Conservation (phyloP, 768 basidiomycete species). For the Bullera alba region DNA sequence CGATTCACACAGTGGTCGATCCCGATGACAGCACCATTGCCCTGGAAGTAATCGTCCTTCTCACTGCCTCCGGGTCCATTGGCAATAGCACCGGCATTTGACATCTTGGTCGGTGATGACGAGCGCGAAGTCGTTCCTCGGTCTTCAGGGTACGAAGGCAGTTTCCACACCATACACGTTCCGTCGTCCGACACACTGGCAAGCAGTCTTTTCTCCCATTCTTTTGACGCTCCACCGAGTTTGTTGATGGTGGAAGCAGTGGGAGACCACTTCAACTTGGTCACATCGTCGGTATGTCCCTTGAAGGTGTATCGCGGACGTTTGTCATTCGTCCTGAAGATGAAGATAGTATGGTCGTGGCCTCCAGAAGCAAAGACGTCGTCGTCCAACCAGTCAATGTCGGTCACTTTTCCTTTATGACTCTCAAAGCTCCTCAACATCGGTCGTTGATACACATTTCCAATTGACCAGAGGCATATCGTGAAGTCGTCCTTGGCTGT, state of each 20-base stretch:
- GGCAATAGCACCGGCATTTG: not conserved
- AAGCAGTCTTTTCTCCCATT: slow-evolving; percentile 15
- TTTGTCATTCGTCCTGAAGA: slow-evolving; percentile 26
- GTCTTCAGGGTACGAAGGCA: slow-evolving; percentile 25
- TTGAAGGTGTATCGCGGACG: slow-evolving; percentile 34
- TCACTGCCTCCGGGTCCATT: slow-evolving; percentile 2
- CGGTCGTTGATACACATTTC: slow-evolving; percentile 12
- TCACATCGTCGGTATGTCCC: slow-evolving; percentile 41
- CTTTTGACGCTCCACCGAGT: not conserved
- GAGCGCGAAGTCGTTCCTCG: slow-evolving; percentile 8
- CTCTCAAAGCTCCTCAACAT: slow-evolving; percentile 17
- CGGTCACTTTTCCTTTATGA: slow-evolving; percentile 42
- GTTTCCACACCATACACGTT: slow-evolving; percentile 36
- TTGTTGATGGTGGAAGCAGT: not conserved
- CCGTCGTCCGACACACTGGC: slow-evolving; percentile 42
- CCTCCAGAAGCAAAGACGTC: slow-evolving; percentile 42
- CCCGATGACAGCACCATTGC: slow-evolving; percentile 13
- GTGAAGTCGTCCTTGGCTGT: slow-evolving; percentile 34
- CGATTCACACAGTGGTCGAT: slow-evolving; percentile 17
- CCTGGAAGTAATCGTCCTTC: slow-evolving; percentile 31
- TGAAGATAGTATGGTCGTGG: slow-evolving; percentile 38
- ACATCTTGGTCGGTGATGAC: slow-evolving; percentile 5
- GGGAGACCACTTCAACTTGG: slow-evolving; percentile 31
- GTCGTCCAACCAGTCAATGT: slow-evolving; percentile 44
- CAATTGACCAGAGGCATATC: slow-evolving; percentile 16